These are phyloP conservation scores for Triticum urartu DNA, from an alignment of 176 grass and related monocot genomes.

Conservation along the genomic window DNA sequence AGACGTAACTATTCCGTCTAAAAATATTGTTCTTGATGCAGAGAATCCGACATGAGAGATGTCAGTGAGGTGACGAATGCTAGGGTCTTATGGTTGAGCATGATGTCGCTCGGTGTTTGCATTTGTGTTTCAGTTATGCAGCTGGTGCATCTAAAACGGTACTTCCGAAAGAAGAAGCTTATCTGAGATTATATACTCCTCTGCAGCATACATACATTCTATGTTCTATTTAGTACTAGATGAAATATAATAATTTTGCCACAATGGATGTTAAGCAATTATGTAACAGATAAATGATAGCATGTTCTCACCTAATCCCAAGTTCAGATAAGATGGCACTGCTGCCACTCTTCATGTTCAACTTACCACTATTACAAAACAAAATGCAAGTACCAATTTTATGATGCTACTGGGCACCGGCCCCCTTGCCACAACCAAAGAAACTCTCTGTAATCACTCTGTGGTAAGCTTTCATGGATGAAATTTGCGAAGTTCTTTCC, in stretches of 20 bases:
- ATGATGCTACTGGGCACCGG: constrained; percentile 23
- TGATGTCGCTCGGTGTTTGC: constrained; percentile 68
- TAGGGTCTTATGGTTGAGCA: constrained; percentile 60
- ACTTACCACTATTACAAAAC: constrained; percentile 23
- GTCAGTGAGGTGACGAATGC: constrained; percentile 64
- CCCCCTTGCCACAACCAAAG: constrained; percentile 54
- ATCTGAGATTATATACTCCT: constrained; percentile 43
- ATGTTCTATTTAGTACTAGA: constrained; percentile 9
- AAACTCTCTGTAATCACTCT: constrained; percentile 77
- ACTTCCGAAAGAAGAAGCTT: constrained; percentile 82
- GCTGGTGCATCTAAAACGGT: constrained; percentile 55
- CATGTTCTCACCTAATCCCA: constrained; percentile 5
- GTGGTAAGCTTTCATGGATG: constrained; percentile 58
- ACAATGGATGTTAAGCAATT: constrained; percentile 2
- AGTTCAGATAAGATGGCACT: constrained; percentile 20
- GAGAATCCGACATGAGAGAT: constrained; percentile 64
- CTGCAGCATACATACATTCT: constrained; percentile 4
- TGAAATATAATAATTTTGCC: not conserved
- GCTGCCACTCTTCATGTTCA: constrained; percentile 21
- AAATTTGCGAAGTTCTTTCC: constrained; percentile 66
- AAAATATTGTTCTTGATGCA: constrained; percentile 29
- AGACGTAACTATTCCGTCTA: not conserved
- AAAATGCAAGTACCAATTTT: constrained; percentile 19
- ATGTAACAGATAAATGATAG: constrained; percentile 19
- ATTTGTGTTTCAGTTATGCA: constrained; percentile 52